A percentile compares a stretch with the other conserved stretches of the same genome.
Conservation (phyloP, 1,284 basidiomycete genomes). For the Coniferiporia weirii region DNA sequence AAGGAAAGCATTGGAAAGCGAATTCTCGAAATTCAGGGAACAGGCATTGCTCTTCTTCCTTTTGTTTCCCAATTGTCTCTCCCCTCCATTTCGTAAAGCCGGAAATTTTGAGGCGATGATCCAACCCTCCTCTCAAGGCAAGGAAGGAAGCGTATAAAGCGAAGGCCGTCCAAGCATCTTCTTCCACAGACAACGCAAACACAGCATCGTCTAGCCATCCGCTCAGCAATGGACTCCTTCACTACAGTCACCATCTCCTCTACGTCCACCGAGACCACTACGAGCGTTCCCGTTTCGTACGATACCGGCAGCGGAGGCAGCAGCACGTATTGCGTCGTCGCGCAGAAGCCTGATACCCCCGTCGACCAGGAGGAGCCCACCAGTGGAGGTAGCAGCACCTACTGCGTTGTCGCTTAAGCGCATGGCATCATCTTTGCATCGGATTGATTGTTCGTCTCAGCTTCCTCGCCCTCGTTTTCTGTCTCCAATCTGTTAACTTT, state of each 20-base stretch:
- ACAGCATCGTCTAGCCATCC: neutral
- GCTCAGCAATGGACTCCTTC: slow-evolving; percentile 1
- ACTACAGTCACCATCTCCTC: neutral
- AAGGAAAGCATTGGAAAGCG: too few species aligned
- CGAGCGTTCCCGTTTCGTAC: neutral
- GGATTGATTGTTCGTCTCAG: neutral
- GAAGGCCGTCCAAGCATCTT: neutral
- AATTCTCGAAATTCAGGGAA: too few species aligned
- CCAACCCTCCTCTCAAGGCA: neutral
- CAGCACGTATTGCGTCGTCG: too few species aligned
- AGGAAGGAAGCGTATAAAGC: neutral
- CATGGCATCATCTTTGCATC: too few species aligned
- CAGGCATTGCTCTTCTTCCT: too few species aligned
- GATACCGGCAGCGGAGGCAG: neutral
- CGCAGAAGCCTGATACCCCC: too few species aligned
- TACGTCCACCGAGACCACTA: neutral
- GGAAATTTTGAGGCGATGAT: too few species aligned
- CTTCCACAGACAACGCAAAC: neutral
- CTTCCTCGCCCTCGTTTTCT: neutral
- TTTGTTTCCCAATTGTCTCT: too few species aligned
- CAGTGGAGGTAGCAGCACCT: neutral
- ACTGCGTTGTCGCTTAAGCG: neutral
- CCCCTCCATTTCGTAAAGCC: too few species aligned
- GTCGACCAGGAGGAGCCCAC: too few species aligned
- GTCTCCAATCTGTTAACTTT: neutral